Percentiles rank a stretch among this genome's conserved stretches.
Conservation (phyloP, 345 rosid species). For the Euphorbia pulcherrima region DNA sequence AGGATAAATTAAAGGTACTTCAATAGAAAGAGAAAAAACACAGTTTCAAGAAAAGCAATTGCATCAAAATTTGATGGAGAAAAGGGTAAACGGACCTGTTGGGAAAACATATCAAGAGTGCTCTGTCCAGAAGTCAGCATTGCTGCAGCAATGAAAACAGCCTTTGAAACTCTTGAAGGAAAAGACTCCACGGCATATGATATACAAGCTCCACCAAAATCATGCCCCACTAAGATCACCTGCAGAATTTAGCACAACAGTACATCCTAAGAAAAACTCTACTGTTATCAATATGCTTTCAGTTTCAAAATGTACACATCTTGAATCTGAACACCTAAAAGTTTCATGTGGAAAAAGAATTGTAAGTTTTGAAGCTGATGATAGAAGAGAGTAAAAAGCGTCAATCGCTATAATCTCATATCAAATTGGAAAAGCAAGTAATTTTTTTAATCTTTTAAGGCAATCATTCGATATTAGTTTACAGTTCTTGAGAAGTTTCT, state of each 20-base stretch:
- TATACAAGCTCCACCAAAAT: slow-evolving; percentile 89
- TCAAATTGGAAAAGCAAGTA: not conserved
- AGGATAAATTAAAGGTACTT: not conserved
- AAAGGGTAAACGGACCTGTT: slow-evolving; percentile 52
- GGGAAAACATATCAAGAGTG: slow-evolving; percentile 66
- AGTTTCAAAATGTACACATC: slow-evolving; percentile 3
- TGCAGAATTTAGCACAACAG: slow-evolving; percentile 27
- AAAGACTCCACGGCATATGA: slow-evolving; percentile 84
- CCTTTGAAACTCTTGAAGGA: slow-evolving; percentile 68
- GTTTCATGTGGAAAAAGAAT: not conserved
- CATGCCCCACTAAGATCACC: slow-evolving; percentile 94
- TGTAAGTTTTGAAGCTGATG: not conserved
- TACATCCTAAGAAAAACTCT: not conserved
- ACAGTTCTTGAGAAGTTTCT: not conserved
- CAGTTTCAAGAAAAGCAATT: not conserved
- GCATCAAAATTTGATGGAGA: not conserved
- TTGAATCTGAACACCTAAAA: not conserved
- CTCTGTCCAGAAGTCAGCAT: slow-evolving; percentile 74
- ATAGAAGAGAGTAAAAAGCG: not conserved
- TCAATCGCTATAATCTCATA: not conserved
- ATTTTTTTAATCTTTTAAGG: not conserved
- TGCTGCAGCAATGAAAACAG: slow-evolving; percentile 74
- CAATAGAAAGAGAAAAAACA: not conserved
- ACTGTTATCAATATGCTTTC: not conserved
- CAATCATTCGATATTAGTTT: not conserved